A percentile compares a stretch with the other conserved stretches of the same genome.
phyloP scores from a whole-genome alignment of 2,329 filamentous ascomycete species.

The Aplosporella prunicola region DNA sequence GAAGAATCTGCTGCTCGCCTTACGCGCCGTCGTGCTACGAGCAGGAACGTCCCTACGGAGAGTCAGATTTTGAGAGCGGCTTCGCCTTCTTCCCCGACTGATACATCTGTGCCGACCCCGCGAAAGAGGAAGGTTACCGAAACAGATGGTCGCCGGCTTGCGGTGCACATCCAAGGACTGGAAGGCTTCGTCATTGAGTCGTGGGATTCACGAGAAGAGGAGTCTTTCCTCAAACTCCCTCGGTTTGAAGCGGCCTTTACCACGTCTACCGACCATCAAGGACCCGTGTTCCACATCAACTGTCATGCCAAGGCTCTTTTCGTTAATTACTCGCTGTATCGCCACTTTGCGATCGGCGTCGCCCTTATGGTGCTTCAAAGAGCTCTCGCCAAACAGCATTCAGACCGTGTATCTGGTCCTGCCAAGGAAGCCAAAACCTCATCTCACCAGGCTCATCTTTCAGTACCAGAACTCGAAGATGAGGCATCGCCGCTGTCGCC shows the following conservation, averaged over 20 bases:
- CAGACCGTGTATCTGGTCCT: too few relatives aligned
- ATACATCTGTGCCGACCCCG: conserved; percentile 25
- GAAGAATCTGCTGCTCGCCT: conserved; percentile 52
- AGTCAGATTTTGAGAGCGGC: conserved; percentile 49
- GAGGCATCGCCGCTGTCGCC: conserved; percentile 15
- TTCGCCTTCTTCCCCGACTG: conserved; percentile 38
- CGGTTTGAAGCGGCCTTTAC: conserved; percentile 79
- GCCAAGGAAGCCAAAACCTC: not conserved
- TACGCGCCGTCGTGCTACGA: conserved; percentile 62
- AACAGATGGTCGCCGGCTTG: conserved; percentile 72
- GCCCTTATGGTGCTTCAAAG: conserved; percentile 60
- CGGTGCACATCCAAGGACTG: conserved; percentile 70
- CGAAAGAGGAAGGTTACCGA: conserved; percentile 42
- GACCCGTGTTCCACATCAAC: conserved; percentile 79
- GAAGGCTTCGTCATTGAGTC: conserved; percentile 89
- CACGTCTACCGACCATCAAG: conserved; percentile 76
- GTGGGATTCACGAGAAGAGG: conserved; percentile 70
- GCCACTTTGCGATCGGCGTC: conserved; percentile 81
- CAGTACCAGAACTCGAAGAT: conserved; percentile 24
- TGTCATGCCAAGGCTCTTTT: conserved; percentile 70
- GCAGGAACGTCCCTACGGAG: conserved; percentile 50
- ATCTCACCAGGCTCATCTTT: conserved; percentile 17
- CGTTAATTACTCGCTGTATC: conserved; percentile 84
- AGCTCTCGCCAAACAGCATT: conserved; percentile 27
- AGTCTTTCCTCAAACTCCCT: conserved; percentile 79